These are phyloP conservation scores for Coffea humblotiana DNA, from an alignment of 305 asterid species.

Conservation along the genomic window DNA sequence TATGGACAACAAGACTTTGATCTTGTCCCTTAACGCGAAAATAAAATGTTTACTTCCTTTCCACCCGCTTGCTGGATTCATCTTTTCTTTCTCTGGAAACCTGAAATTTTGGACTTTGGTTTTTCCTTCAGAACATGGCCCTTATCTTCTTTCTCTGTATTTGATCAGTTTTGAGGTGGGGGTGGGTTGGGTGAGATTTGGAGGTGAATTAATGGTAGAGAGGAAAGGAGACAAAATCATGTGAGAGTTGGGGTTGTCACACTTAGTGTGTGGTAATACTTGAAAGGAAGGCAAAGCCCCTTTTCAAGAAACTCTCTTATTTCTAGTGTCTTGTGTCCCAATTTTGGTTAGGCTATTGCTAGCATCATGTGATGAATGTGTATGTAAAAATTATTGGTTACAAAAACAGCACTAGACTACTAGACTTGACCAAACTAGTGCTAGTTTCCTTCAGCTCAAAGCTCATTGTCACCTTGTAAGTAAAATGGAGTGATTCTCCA, in stretches of 20 bases:
- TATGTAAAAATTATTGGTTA: neutral
- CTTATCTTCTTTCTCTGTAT: no score
- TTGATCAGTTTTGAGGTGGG: neutral
- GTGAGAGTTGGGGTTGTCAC: conserved; percentile 31
- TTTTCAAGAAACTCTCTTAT: conserved; percentile 17
- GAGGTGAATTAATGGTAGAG: conserved; percentile 23
- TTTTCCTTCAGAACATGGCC: no score
- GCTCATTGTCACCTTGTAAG: neutral
- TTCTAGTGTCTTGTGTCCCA: conserved; percentile 17
- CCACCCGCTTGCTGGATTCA: neutral
- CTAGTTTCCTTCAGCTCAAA: conserved; percentile 13
- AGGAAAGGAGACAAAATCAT: conserved; percentile 31
- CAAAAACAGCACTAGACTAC: neutral
- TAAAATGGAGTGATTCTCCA: neutral
- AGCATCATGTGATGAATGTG: conserved; percentile 28
- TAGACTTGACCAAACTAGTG: neutral
- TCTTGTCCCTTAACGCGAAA: no score
- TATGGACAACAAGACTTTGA: neutral
- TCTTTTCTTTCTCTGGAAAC: neutral
- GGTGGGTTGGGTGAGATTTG: conserved; percentile 18
- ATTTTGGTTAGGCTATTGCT: conserved; percentile 11
- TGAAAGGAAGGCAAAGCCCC: conserved; percentile 27
- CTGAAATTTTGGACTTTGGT: no score
- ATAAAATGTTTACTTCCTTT: neutral
- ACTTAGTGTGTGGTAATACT: conserved; percentile 14